phyloP scores from a whole-genome alignment of 768 basidiomycete species.

The Pleurotus eryngii region DNA sequence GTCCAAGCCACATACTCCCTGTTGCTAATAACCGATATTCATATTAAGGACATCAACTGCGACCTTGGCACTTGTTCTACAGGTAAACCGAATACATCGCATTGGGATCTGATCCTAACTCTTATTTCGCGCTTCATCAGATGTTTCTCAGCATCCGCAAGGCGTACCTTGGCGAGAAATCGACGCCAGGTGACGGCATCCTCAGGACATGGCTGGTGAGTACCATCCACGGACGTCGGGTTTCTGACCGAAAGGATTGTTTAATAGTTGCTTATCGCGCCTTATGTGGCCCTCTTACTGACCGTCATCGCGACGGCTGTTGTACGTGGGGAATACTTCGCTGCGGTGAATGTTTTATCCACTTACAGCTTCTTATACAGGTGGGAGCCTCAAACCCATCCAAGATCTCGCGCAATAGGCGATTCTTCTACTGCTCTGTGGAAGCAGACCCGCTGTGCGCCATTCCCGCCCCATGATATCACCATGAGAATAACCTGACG shows the following conservation, averaged over 20 bases:
- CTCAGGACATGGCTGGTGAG: constrained; percentile 36
- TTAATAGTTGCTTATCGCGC: constrained; percentile 36
- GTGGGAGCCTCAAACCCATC: constrained; percentile 33
- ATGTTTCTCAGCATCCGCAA: constrained; percentile 42
- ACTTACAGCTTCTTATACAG: constrained; percentile 17
- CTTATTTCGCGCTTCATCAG: constrained; percentile 17
- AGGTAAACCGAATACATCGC: constrained; percentile 23
- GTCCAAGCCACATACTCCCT: not conserved
- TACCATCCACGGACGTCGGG: not conserved
- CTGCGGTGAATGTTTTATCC: not conserved
- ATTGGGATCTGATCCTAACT: not conserved
- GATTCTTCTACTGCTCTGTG: constrained; percentile 52
- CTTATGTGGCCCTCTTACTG: constrained; percentile 38
- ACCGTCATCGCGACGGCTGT: constrained; percentile 36
- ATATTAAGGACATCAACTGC: constrained; percentile 35
- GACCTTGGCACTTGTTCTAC: constrained; percentile 39
- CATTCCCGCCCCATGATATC: not conserved
- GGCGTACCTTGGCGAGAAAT: constrained; percentile 29
- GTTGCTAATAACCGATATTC: not conserved
- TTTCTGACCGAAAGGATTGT: not conserved
- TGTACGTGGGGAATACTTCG: constrained; percentile 21
- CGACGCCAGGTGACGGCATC: constrained; percentile 29
- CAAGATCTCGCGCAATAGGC: constrained; percentile 40
- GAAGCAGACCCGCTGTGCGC: constrained; percentile 33
- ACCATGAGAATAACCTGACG: not conserved